Conservation (phyloP, 176 grass and related monocot species). For the Cenchrus americanus region DNA sequence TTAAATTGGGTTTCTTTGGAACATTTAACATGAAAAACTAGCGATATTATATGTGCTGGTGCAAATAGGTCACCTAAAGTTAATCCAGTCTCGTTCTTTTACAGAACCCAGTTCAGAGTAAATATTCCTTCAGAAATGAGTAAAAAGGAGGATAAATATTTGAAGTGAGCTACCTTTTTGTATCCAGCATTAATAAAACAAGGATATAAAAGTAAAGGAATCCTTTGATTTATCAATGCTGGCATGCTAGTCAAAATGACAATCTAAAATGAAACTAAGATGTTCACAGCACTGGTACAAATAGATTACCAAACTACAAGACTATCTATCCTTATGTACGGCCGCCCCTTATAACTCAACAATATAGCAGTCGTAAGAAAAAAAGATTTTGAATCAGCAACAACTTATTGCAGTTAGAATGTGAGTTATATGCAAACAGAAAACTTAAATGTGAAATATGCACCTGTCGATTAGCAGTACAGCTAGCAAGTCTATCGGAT, state of each 20-base stretch:
- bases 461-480: conserved; percentile 69
- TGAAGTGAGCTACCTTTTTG: conserved; percentile 5
- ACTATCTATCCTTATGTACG: background rate
- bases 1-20: background rate
- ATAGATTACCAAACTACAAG: conserved; percentile 31
- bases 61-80: background rate
- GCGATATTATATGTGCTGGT: background rate
- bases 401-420: conserved; percentile 32
- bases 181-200: conserved; percentile 4
- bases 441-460: conserved; percentile 39
- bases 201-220: background rate
- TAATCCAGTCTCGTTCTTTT: background rate
- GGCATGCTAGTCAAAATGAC: background rate
- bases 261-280: conserved; percentile 22
- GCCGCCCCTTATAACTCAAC: background rate
- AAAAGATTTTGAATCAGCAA: conserved; percentile 36
- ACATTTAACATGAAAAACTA: conserved; percentile 13
- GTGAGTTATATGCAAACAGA: conserved; percentile 16
- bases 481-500: conserved; percentile 82
- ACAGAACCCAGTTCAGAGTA: conserved; percentile 18
- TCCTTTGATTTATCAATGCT: conserved; percentile 1
- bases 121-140: conserved; percentile 23
- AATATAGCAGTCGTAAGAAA: conserved; percentile 18
- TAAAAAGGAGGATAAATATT: conserved; percentile 6
- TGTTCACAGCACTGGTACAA: background rate